Conservation (phyloP, 495 filamentous ascomycete genomes). For the Mytilinidion resinicola region DNA sequence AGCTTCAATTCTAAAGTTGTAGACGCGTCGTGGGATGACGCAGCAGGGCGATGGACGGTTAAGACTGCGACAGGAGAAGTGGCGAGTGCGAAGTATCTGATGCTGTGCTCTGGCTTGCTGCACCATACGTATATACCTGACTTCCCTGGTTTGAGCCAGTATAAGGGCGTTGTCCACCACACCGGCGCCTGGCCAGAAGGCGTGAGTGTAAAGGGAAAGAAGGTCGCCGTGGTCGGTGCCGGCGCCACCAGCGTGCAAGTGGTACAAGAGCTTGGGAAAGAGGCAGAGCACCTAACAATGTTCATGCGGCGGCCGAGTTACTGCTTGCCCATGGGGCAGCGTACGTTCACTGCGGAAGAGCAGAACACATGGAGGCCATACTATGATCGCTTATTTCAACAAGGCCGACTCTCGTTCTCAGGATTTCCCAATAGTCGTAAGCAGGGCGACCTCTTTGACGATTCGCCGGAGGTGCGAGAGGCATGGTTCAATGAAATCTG, state of each 20-base stretch:
- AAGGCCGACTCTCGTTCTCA: conserved; percentile 1
- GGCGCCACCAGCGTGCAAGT: conserved; percentile 23
- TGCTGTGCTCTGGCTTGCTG: conserved; percentile 12
- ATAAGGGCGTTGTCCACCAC: conserved; percentile 16
- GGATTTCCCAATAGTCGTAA: not conserved
- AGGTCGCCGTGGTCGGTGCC: conserved; percentile 23
- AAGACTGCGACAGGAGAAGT: conserved; percentile 16
- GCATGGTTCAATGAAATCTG: conserved; percentile 7
- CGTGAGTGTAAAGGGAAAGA: conserved; percentile 18
- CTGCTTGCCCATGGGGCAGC: conserved; percentile 20
- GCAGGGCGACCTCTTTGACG: conserved; percentile 4
- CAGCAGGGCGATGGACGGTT: conserved; percentile 21
- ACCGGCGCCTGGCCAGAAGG: conserved; percentile 14
- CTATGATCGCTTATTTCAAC: conserved; percentile 7
- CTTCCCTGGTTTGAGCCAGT: conserved; percentile 9
- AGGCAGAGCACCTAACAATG: conserved; percentile 14
- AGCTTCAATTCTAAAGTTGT: conserved; percentile 26
- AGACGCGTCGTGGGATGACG: conserved; percentile 23
- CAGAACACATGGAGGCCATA: conserved; percentile 7
- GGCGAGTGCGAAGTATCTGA: conserved; percentile 13
- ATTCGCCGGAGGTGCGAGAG: conserved; percentile 13
- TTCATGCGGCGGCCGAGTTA: conserved; percentile 14
- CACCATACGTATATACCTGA: conserved; percentile 6
- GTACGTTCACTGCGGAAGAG: conserved; percentile 5
- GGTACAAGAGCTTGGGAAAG: conserved; percentile 16